A percentile compares a stretch with the other conserved stretches of the same genome.
phyloP scores from a whole-genome alignment of 2,329 filamentous ascomycete genomes.

The Fusarium agapanthi region DNA sequence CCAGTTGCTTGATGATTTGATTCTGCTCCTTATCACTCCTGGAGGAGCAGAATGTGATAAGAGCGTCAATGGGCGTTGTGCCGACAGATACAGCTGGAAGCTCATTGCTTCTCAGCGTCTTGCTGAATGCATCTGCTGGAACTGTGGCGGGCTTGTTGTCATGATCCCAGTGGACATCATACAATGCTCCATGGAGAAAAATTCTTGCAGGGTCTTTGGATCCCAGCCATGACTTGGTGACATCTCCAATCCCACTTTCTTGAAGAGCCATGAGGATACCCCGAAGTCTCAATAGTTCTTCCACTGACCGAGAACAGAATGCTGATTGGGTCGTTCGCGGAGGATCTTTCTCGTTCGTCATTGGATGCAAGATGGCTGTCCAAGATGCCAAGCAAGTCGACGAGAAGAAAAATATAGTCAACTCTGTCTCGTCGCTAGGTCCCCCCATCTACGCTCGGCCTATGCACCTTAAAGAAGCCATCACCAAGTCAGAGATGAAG shows the following conservation, averaged over 20 bases:
- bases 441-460: neutral
- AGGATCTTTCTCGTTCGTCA: neutral
- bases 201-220: neutral
- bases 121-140: no score
- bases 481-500: neutral
- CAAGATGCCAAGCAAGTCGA: neutral
- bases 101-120: no score
- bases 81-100: neutral
- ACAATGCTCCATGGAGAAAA: neutral
- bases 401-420: fast-evolving
- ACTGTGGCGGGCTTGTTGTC: neutral
- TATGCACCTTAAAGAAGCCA: neutral
- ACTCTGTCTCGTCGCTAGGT: fast-evolving
- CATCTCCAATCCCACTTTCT: neutral
- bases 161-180: neutral
- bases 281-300: neutral
- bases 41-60: neutral
- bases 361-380: neutral
- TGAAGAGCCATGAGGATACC: neutral
- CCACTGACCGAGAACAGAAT: neutral
- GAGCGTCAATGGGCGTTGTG: neutral
- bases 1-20: neutral
- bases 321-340: neutral
- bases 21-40: neutral
- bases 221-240: neutral